Percentiles rank a stretch among this genome's conserved stretches.
Evolutionary conservation across 139 green algal genomes (phyloP).

Genomic region (Desmodesmus armatus): DNA sequence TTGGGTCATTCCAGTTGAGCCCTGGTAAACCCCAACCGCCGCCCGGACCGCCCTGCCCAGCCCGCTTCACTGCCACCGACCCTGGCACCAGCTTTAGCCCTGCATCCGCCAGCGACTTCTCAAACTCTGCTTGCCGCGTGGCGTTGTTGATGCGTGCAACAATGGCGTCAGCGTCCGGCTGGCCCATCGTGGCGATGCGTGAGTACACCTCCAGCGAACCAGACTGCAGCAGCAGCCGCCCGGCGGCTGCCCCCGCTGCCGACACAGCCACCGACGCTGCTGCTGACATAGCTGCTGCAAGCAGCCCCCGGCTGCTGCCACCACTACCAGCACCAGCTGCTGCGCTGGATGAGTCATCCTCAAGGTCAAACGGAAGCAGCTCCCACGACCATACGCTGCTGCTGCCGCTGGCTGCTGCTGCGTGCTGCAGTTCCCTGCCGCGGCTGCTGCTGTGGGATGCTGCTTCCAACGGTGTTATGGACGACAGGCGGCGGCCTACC

Average conservation of each 20-base stretch:
- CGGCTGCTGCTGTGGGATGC: background rate
- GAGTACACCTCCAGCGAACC: constrained; percentile 41
- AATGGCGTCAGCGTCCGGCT: constrained; percentile 19
- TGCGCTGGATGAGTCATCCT: background rate
- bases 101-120: constrained; percentile 6
- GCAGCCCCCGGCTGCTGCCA: background rate
- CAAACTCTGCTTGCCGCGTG: constrained; percentile 35
- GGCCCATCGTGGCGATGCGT: constrained; percentile 34
- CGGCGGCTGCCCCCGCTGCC: background rate
- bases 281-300: background rate
- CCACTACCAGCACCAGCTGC: background rate
- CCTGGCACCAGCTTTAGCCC: constrained; percentile 33
- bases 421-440: background rate
- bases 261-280: background rate
- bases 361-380: background rate
- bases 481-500: background rate
- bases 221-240: background rate
- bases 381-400: constrained; percentile 12
- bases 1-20: background rate
- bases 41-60: background rate
- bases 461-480: background rate
- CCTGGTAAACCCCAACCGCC: constrained; percentile 4
- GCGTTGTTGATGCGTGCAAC: constrained; percentile 24
- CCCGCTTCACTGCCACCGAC: background rate
- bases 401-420: constrained; percentile 1